phyloP scores from a whole-genome alignment of 148 eudicot genomes.

The Camellia sinensis region DNA sequence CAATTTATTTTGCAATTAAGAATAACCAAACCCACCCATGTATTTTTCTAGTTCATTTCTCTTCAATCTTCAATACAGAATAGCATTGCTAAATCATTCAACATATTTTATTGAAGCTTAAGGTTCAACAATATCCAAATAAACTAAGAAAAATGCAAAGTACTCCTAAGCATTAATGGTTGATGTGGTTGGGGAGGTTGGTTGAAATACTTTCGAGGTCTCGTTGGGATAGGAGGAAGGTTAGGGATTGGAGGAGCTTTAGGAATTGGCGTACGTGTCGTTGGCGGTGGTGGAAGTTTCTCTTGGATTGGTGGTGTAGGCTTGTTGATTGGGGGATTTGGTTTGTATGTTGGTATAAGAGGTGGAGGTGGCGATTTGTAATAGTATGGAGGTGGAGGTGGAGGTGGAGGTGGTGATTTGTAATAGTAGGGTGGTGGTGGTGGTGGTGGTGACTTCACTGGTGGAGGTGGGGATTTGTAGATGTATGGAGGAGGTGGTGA shows the following conservation, averaged over 20 bases:
- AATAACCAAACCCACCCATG: neutral
- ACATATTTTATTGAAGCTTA: no score
- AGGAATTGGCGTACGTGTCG: neutral
- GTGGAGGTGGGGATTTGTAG: neutral
- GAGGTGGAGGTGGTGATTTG: neutral
- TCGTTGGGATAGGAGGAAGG: conserved; percentile 2
- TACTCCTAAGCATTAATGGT: neutral
- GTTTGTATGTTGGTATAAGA: neutral
- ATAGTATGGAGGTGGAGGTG: neutral
- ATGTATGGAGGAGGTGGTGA: neutral
- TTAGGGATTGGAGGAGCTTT: conserved; percentile 10
- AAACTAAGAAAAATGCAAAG: neutral
- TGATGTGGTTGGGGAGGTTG: neutral
- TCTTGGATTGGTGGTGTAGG: neutral
- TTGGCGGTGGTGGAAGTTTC: neutral
- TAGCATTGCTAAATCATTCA: neutral
- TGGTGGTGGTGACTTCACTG: neutral
- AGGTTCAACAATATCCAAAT: no score
- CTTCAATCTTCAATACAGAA: neutral
- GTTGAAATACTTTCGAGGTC: conserved; percentile 13
- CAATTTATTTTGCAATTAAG: neutral
- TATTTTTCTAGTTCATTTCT: neutral
- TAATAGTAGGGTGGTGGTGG: neutral
- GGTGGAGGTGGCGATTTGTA: neutral
- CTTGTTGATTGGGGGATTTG: neutral